Evolutionary conservation across 768 basidiomycete species (phyloP).

Genomic region (Candolleomyces aberdarensis): DNA sequence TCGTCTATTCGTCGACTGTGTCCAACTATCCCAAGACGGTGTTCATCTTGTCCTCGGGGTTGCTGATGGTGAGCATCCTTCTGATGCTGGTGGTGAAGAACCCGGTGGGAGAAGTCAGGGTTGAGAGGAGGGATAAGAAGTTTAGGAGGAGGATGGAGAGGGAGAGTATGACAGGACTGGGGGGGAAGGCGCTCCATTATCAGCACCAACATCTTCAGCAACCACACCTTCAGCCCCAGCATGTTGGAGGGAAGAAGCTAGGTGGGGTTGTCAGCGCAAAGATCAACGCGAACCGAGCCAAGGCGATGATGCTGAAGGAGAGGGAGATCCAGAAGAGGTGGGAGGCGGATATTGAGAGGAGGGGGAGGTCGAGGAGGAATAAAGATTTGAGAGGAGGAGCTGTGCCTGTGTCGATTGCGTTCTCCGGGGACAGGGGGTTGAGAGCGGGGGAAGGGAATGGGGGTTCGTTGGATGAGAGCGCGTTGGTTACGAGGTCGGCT

Average conservation of each 20-base stretch:
- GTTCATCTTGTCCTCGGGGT: slow-evolving; percentile 53
- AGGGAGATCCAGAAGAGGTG: slow-evolving; percentile 15
- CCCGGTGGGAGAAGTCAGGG: slow-evolving; percentile 24
- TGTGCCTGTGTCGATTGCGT: slow-evolving; percentile 7
- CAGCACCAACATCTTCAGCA: too few relatives aligned
- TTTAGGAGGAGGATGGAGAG: slow-evolving; percentile 8
- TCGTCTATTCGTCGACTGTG: slow-evolving; percentile 69
- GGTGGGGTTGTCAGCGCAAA: background rate
- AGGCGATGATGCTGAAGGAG: background rate
- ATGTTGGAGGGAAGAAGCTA: slow-evolving; percentile 27
- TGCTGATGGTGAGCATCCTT: slow-evolving; percentile 40
- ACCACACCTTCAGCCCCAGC: slow-evolving; percentile 17
- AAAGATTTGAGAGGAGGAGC: slow-evolving; percentile 47
- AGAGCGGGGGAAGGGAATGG: background rate
- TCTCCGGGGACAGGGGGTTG: too few relatives aligned
- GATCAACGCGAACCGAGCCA: background rate
- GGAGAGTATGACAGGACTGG: background rate
- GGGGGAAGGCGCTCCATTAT: background rate
- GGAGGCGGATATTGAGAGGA: slow-evolving; percentile 25
- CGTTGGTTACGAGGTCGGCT: background rate
- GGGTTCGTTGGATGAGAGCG: background rate
- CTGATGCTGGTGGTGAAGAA: slow-evolving; percentile 39
- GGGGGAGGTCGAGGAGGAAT: slow-evolving; percentile 45
- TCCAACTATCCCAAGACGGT: slow-evolving; percentile 67
- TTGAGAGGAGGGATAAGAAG: slow-evolving; percentile 15